These are phyloP conservation scores for Vitis vinifera DNA, from an alignment of 164 flowering plant species.

Conservation along the genomic window DNA sequence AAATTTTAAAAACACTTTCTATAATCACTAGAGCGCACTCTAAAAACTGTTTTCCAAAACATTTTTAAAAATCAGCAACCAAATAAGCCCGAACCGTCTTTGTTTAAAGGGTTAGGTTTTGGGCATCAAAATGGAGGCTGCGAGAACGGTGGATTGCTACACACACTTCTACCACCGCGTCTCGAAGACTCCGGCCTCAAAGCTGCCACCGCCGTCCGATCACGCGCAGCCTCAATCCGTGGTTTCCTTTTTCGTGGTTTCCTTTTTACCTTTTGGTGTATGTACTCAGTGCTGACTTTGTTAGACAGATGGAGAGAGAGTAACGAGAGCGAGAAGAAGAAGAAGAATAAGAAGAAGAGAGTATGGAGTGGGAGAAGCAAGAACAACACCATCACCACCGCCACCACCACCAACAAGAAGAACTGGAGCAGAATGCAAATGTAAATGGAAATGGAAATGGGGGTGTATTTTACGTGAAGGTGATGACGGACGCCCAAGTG, in stretches of 20 bases:
- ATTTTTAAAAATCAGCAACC: no score
- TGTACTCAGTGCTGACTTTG: neutral
- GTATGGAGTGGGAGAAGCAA: slow-evolving; percentile 35
- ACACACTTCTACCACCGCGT: slow-evolving; percentile 61
- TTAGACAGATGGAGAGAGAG: slow-evolving; percentile 3
- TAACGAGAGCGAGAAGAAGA: neutral
- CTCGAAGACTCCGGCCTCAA: slow-evolving; percentile 87
- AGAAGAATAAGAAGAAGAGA: neutral
- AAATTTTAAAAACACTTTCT: no score
- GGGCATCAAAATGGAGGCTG: slow-evolving; percentile 19
- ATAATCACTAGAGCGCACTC: no score
- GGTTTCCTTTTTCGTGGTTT: neutral
- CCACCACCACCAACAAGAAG: neutral
- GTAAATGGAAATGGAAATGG: slow-evolving; percentile 12
- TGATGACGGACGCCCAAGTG: slow-evolving; percentile 91
- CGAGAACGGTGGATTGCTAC: slow-evolving; percentile 18
- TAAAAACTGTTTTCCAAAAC: no score
- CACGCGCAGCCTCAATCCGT: slow-evolving; percentile 31
- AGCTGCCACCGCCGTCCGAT: slow-evolving; percentile 71
- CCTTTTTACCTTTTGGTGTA: neutral
- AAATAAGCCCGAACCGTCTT: no score
- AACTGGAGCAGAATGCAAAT: slow-evolving; percentile 7
- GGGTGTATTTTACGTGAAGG: slow-evolving; percentile 53
- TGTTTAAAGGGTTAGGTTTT: neutral
- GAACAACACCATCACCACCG: slow-evolving; percentile 14